These are phyloP conservation scores for Lasiodiplodia hormozganensis DNA, from an alignment of 2,329 filamentous ascomycete species.

Conservation along the genomic window DNA sequence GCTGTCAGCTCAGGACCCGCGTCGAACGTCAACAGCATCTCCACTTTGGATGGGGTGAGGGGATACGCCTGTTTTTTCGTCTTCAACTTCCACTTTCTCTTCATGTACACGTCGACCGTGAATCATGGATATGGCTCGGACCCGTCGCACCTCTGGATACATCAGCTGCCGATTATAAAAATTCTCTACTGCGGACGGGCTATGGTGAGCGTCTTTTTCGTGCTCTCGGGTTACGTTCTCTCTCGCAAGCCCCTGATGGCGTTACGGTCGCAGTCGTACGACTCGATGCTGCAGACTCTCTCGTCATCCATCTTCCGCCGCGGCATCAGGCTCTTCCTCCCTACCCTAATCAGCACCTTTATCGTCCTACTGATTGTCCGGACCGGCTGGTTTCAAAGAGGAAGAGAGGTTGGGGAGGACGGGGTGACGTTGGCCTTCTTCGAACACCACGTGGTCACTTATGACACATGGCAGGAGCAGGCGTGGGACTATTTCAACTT, in stretches of 20 bases:
- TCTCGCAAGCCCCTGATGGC: constrained; percentile 54
- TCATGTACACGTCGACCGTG: constrained; percentile 63
- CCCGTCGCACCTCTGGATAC: constrained; percentile 56
- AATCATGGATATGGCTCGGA: constrained; percentile 54
- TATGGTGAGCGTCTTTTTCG: constrained; percentile 63
- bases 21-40: not conserved
- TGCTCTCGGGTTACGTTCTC: constrained; percentile 61
- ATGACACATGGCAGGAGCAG: constrained; percentile 39
- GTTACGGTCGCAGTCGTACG: constrained; percentile 51
- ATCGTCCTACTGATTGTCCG: constrained; percentile 36
- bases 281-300: constrained; percentile 51
- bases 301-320: constrained; percentile 59
- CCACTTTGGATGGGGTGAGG: constrained; percentile 66
- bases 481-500: constrained; percentile 39
- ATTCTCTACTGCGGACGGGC: constrained; percentile 65
- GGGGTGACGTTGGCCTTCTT: constrained; percentile 33
- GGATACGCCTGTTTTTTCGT: constrained; percentile 72
- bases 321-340: constrained; percentile 59
- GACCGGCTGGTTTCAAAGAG: constrained; percentile 34
- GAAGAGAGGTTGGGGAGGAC: constrained; percentile 37
- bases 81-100: constrained; percentile 65
- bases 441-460: constrained; percentile 25
- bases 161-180: constrained; percentile 63
- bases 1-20: not conserved
- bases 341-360: constrained; percentile 63